Evolutionary conservation across 495 filamentous ascomycete genomes (phyloP).

Genomic region (Aspergillus egyptiacus): DNA sequence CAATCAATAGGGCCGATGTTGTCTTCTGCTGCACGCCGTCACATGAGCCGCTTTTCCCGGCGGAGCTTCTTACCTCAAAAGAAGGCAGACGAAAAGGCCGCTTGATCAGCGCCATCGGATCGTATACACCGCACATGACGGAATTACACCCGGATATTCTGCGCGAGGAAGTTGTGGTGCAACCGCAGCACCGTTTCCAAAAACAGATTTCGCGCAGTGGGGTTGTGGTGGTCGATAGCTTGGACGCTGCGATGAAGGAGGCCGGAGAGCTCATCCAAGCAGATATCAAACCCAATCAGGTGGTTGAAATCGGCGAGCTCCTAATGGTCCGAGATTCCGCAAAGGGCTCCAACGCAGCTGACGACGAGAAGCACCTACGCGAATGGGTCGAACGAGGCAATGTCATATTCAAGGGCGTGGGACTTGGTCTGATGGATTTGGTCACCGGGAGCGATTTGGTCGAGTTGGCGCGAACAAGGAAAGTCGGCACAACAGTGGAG

Average conservation of each 20-base stretch:
- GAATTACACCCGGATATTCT: conserved; percentile 77
- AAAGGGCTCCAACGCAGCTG: conserved; percentile 26
- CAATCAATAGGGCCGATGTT: conserved; percentile 62
- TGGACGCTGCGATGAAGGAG: conserved; percentile 73
- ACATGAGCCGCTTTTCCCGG: conserved; percentile 55
- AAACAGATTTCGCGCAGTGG: conserved; percentile 67
- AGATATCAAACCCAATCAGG: conserved; percentile 59
- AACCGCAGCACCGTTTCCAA: conserved; percentile 55
- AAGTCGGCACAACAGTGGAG: conserved; percentile 65
- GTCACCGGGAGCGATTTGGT: conserved; percentile 72
- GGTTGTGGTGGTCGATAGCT: conserved; percentile 75
- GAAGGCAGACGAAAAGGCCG: conserved; percentile 70
- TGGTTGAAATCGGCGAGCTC: conserved; percentile 83
- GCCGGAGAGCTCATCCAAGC: conserved; percentile 86
- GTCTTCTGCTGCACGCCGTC: conserved; percentile 79
- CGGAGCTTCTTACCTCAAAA: conserved; percentile 54
- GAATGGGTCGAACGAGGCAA: conserved; percentile 76
- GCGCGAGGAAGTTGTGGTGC: conserved; percentile 55
- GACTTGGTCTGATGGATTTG: conserved; percentile 44
- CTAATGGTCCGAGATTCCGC: conserved; percentile 60
- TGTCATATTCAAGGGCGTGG: conserved; percentile 52
- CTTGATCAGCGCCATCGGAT: conserved; percentile 75
- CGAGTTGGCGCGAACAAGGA: conserved; percentile 62
- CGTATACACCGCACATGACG: conserved; percentile 77
- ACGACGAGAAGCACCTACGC: conserved; percentile 50